phyloP scores from a whole-genome alignment of 345 rosid species.

The Murraya paniculata region DNA sequence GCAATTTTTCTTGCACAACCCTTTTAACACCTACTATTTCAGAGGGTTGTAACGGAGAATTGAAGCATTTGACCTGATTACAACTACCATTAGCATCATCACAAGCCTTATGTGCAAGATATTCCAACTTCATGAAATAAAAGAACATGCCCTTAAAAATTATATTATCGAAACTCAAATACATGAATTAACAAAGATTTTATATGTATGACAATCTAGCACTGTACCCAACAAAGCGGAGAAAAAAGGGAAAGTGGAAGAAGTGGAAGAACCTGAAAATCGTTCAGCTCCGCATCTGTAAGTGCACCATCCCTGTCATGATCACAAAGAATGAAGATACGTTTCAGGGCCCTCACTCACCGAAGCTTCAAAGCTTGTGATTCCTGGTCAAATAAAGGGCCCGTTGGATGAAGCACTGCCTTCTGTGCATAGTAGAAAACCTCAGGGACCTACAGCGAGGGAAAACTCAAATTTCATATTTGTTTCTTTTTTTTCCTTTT shows the following conservation, averaged over 20 bases:
- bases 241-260: neutral
- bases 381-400: slow-evolving; percentile 81
- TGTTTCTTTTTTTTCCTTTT: too few species aligned
- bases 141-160: neutral
- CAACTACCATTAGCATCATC: slow-evolving; percentile 28
- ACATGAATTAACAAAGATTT: neutral
- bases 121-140: neutral
- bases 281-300: slow-evolving; percentile 63
- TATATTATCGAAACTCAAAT: neutral
- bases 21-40: slow-evolving; percentile 94
- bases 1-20: slow-evolving; percentile 91
- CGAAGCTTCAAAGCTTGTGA: slow-evolving; percentile 74
- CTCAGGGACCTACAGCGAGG: slow-evolving; percentile 51
- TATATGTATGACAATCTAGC: neutral
- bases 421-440: slow-evolving; percentile 81
- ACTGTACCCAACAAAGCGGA: neutral
- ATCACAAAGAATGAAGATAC: slow-evolving; percentile 72
- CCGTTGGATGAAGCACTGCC: slow-evolving; percentile 78
- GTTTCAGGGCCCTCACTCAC: slow-evolving; percentile 85
- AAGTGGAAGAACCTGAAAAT: slow-evolving; percentile 71
- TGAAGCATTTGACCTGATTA: slow-evolving; percentile 92
- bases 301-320: slow-evolving; percentile 70
- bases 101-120: slow-evolving; percentile 2
- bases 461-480: neutral
- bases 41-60: slow-evolving; percentile 91